Conservation (phyloP, 805 yeast species). For the Sugiyamaella qingdaonensis region DNA sequence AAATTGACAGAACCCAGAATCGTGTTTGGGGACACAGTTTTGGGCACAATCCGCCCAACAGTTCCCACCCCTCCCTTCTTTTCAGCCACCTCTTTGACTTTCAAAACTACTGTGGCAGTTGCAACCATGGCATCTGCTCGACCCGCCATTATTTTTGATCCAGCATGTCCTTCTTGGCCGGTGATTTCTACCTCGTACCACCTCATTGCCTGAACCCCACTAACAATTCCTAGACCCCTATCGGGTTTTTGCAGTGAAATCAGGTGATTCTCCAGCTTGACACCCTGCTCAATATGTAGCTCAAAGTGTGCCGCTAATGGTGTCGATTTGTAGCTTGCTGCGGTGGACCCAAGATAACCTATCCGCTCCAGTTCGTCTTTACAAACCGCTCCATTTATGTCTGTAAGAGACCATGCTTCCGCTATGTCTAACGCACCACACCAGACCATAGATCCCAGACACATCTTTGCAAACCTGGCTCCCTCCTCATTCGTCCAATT, state of each 20-base stretch:
- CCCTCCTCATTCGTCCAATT: slow-evolving; percentile 77
- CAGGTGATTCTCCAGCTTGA: slow-evolving; percentile 43
- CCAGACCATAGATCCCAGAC: slow-evolving; percentile 65
- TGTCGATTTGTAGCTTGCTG: slow-evolving; percentile 44
- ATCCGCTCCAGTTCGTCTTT: slow-evolving; percentile 52
- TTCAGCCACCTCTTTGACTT: slow-evolving; percentile 51
- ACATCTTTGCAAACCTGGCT: slow-evolving; percentile 63
- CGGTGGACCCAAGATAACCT: slow-evolving; percentile 52
- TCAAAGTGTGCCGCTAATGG: slow-evolving; percentile 67
- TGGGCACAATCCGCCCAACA: slow-evolving; percentile 39
- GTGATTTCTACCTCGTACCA: slow-evolving; percentile 53
- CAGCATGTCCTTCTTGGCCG: slow-evolving; percentile 67
- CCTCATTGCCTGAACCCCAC: slow-evolving; percentile 58
- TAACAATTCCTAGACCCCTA: slow-evolving; percentile 51
- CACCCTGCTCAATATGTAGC: slow-evolving; percentile 66
- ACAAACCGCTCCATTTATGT: slow-evolving; percentile 54
- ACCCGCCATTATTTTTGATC: slow-evolving; percentile 61
- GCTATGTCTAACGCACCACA: slow-evolving; percentile 46
- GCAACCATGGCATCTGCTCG: slow-evolving; percentile 59
- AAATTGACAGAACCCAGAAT: not conserved
- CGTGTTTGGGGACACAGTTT: not conserved
- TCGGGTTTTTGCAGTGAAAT: slow-evolving; percentile 49
- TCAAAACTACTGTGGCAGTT: slow-evolving; percentile 51
- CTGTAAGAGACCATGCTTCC: slow-evolving; percentile 46
- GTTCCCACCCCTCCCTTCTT: slow-evolving; percentile 49